Evolutionary conservation across 768 basidiomycete genomes (phyloP).

Genomic region (Cubamyces sp.): DNA sequence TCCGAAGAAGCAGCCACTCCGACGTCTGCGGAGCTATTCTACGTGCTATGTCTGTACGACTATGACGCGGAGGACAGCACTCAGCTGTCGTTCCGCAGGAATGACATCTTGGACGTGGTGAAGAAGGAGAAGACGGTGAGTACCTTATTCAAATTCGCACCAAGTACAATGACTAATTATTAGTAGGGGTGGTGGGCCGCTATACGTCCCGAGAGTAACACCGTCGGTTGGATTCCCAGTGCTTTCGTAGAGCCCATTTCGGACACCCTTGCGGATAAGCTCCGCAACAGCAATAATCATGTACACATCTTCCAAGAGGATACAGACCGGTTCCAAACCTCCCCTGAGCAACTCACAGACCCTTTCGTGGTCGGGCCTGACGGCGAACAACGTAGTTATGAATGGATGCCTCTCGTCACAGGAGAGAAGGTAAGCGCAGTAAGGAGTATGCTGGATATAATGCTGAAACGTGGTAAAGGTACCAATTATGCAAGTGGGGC

Average conservation of each 20-base stretch:
- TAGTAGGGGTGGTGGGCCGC: conserved; percentile 80
- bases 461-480: background rate
- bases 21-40: conserved; percentile 40
- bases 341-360: conserved; percentile 18
- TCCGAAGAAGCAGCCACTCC: conserved; percentile 21
- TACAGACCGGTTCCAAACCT: conserved; percentile 1
- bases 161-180: background rate
- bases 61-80: conserved; percentile 64
- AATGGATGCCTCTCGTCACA: conserved; percentile 29
- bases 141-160: background rate
- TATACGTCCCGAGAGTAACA: conserved; percentile 52
- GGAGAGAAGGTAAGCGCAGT: conserved; percentile 26
- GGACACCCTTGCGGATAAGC: conserved; percentile 52
- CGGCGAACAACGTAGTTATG: conserved; percentile 16
- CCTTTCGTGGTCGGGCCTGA: conserved; percentile 12
- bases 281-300: conserved; percentile 33
- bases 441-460: background rate
- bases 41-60: conserved; percentile 69
- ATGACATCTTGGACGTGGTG: conserved; percentile 70
- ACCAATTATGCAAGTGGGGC: conserved; percentile 16
- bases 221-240: conserved; percentile 77
- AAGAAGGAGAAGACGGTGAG: conserved; percentile 60
- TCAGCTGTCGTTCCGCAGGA: conserved; percentile 64
- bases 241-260: conserved; percentile 65
- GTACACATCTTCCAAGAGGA: conserved; percentile 15